Evolutionary conservation across 148 eudicot genomes (phyloP), one percentile per base, ranked within the genome.

Genomic region (Nepenthes gracilis): DNA sequence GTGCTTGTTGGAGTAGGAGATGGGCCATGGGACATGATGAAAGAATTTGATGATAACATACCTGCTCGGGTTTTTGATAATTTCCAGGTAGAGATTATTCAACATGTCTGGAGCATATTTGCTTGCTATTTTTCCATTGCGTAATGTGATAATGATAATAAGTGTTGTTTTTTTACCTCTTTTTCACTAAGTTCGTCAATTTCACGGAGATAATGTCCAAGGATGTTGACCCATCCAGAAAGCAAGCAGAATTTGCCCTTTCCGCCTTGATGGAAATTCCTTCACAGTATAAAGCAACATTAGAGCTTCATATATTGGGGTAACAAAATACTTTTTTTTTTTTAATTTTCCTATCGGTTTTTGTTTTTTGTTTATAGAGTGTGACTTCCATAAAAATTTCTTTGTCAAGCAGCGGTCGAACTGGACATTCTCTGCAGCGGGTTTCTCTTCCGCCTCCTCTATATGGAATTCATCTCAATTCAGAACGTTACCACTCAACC

Each of bases 21-120:
- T 78, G 99, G 99, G 37, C 96, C 99, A 6, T 93, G 96, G 99
- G 99, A 93, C 70, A 88, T 75, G 87, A 93, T 93, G 99, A 84
- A 67, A 76, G 95, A 93, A 61, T 93, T 93, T 62, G 99, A 88
- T 64, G 99, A 88, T 74, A 93, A 92, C 60, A 88, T 92, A 43
- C 96, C 96, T 68, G 79, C 95, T 10, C 78, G 96, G 43, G 84
- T 75, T 63, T 93, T 93, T 36, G 99, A 93, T 68, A 93, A 93
- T 77, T 93, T 93, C 69, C 99, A 93, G 90, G 98, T 81, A 61
- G 61, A 75, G 11, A 54, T 4, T 54, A 32, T 13, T 54, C 15
- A 54, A 11, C 33, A 32, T 14, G 11, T 45, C 48, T 45, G 8
- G 48, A 45, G 6, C 48, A 5, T 6, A 5, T 6, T 45, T 11